Evolutionary conservation across 257 asterid species (phyloP).

Genomic region (Rehmannia glutinosa): DNA sequence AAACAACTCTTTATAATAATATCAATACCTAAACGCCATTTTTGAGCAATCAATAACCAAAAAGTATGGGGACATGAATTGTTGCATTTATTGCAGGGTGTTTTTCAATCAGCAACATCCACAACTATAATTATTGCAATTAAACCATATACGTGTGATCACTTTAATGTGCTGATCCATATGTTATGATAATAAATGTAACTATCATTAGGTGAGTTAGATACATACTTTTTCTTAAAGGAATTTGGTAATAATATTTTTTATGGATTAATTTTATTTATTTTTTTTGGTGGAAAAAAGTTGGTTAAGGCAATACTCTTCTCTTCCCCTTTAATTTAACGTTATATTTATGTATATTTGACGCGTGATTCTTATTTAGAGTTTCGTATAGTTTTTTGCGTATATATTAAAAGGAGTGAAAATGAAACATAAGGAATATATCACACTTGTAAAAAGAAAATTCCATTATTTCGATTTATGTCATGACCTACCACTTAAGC

Average conservation of each 20-base stretch:
- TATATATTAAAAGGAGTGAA: too few relatives aligned
- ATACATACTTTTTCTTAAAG: constrained; percentile 18
- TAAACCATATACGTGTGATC: too few relatives aligned
- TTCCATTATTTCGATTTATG: too few relatives aligned
- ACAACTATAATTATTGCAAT: not conserved
- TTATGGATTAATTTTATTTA: not conserved
- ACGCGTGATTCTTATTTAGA: not conserved
- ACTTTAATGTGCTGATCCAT: too few relatives aligned
- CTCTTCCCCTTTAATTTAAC: not conserved
- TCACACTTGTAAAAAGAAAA: too few relatives aligned
- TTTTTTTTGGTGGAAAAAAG: not conserved
- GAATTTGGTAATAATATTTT: not conserved
- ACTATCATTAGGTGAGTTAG: constrained; percentile 11
- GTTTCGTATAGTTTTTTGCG: not conserved
- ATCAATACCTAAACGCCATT: not conserved
- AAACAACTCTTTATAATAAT: not conserved
- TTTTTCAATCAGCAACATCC: not conserved
- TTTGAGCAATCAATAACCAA: not conserved
- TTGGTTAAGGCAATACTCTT: not conserved
- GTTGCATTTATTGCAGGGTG: not conserved
- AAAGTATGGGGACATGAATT: not conserved
- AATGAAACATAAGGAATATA: too few relatives aligned
- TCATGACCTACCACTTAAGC: too few relatives aligned
- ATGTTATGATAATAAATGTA: too few relatives aligned
- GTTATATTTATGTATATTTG: not conserved